Base-by-base conservation (phyloP, 2,329 filamentous ascomycete genomes). In the Monilinia aucupariae region DNA sequence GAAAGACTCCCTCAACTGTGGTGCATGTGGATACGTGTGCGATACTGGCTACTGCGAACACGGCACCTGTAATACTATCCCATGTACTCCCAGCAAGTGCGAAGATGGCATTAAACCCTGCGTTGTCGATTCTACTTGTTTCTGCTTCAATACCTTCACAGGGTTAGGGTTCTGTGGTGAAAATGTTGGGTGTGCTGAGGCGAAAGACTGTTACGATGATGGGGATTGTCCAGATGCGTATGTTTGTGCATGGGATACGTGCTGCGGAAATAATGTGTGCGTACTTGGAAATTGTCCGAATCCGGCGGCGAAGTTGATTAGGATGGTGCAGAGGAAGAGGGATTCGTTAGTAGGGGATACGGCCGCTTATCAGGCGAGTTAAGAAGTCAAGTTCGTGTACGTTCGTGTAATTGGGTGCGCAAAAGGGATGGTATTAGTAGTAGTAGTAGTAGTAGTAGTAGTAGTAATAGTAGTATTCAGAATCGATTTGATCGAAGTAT, bases 221-320 rank as follows among this genome's bases (percentile, higher is more conserved):
- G 25, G n/a, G 2, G 61, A 63, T 47, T 63, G 61, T 52, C 45
- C 55, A 20, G 22, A 43, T 25, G 61, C 45, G 8, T 58, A 59
- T 49, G 55, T 63, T 7, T 63, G 61, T 32, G 61, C 55, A 9
- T 59, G 54, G 61, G 48, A 59, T 30, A 63, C 54, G 7, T 63
- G 61, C 17, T 63, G 61, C 47, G 61, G 54, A 4, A 41, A 51
- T 17, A 56, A 56, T 37, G 61, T 63, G 3, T 63, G 61, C 37
- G 55, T 63, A 39, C 20, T 59, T n/a, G 55, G 54, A 32, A 51
- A 63, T 37, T 63, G 61, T 63, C 34, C 25, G 30, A 63, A 59
- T 41, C 53, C 53, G 13, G 61, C 50, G 1, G 41, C 39, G 30
- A 59, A 51, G 20, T 30, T 56, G 32, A 8, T n/a, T 25, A 48